These are phyloP conservation scores for Backusella macrospora DNA, from an alignment of 192 early-diverging fungal species.

Conservation along the genomic window DNA sequence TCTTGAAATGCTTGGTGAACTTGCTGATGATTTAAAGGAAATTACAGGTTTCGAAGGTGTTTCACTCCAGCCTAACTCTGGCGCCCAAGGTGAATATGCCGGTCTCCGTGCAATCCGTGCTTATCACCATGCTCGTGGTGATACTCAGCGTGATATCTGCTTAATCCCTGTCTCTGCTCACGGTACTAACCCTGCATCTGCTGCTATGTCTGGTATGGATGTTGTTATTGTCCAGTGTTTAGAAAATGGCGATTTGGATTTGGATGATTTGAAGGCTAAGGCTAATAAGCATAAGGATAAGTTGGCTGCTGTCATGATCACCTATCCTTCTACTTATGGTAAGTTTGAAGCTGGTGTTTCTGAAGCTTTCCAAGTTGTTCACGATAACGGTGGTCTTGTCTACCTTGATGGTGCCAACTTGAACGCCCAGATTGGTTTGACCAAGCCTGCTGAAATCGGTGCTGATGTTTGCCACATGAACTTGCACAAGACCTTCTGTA, in stretches of 20 bases:
- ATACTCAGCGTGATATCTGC: conserved; percentile 87
- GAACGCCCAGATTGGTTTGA: conserved; percentile 86
- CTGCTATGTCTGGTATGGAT: conserved; percentile 95
- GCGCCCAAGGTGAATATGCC: conserved; percentile 99
- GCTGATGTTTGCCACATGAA: conserved; percentile 99
- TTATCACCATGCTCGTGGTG: conserved; percentile 85
- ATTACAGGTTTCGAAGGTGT: conserved; percentile 95
- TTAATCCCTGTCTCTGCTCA: conserved; percentile 98
- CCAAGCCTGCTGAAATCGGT: conserved; percentile 91
- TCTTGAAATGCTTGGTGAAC: conserved; percentile 81
- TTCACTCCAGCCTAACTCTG: conserved; percentile 97
- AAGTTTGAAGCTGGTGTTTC: conserved; percentile 92
- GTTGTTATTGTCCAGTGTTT: conserved; percentile 94
- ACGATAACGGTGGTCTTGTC: conserved; percentile 94
- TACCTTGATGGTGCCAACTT: conserved; percentile 98
- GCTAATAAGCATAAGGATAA: conserved; percentile 83
- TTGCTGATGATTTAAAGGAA: conserved; percentile 85
- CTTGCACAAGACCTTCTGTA: conserved; percentile 99
- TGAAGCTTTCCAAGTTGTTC: conserved; percentile 90
- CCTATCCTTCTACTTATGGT: conserved; percentile 98
- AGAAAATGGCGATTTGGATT: conserved; percentile 96
- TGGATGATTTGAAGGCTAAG: conserved; percentile 87
- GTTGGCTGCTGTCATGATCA: conserved; percentile 97
- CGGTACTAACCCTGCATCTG: conserved; percentile 98
- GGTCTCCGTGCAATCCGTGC: conserved; percentile 93